Percentiles rank a stretch among this genome's conserved stretches.
Evolutionary conservation across 2,329 filamentous ascomycete genomes (phyloP).

Genomic region (Penicillium expansum): DNA sequence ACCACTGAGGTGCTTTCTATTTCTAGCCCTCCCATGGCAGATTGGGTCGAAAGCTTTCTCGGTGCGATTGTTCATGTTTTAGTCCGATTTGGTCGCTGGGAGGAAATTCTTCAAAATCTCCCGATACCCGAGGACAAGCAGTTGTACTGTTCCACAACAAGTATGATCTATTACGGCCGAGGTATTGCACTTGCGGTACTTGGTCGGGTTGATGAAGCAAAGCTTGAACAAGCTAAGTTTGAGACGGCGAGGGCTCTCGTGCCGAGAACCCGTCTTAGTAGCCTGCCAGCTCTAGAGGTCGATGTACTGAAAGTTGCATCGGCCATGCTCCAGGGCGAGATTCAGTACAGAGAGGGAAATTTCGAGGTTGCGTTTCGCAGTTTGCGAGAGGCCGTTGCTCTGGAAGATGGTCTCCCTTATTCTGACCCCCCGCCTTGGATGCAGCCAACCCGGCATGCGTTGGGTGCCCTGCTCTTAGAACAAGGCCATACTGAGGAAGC

Average conservation of each 20-base stretch:
- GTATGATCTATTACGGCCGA: background rate
- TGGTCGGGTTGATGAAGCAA: background rate
- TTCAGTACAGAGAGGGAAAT: slow-evolving; percentile 64
- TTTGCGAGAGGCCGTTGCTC: slow-evolving; percentile 55
- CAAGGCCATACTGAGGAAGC: background rate
- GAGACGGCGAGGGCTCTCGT: background rate
- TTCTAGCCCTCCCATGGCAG: background rate
- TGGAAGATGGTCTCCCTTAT: slow-evolving; percentile 50
- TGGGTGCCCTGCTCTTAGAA: background rate
- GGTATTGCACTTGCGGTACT: background rate
- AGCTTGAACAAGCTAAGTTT: background rate
- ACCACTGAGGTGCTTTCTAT: background rate
- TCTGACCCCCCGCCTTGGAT: background rate
- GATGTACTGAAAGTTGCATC: slow-evolving; percentile 34
- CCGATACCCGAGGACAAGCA: background rate
- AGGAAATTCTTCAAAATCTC: background rate
- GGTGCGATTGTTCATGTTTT: background rate
- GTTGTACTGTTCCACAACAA: background rate
- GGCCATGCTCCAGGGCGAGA: slow-evolving; percentile 68
- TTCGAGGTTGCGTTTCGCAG: slow-evolving; percentile 57
- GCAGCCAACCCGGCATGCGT: background rate
- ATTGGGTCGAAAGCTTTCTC: background rate
- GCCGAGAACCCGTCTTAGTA: background rate
- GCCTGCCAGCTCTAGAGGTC: background rate
- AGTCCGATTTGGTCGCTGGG: background rate